These are phyloP conservation scores for Trypanosoma scelopori DNA, from an alignment of 208 protist species.

Conservation along the genomic window DNA sequence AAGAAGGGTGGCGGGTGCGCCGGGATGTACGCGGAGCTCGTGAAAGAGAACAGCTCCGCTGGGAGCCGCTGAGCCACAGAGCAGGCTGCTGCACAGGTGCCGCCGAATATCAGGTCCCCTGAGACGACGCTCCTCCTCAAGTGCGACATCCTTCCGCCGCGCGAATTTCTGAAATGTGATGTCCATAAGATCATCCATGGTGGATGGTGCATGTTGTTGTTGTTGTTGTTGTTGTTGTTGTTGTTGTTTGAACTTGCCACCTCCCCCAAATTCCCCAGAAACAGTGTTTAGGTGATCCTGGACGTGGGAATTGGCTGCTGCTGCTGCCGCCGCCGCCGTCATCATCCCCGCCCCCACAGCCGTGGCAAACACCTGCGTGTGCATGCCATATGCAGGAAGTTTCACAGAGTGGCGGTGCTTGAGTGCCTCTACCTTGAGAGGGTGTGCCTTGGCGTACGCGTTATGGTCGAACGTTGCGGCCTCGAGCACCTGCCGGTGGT, in stretches of 20 bases:
- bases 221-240: conserved; percentile 8
- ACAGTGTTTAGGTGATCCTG: background rate
- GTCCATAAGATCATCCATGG: conserved; percentile 68
- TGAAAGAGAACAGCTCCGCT: conserved; percentile 57
- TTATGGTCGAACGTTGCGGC: conserved; percentile 50
- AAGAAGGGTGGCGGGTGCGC: conserved; percentile 36
- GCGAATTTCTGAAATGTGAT: conserved; percentile 50
- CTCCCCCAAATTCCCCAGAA: background rate
- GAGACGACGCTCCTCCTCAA: conserved; percentile 70
- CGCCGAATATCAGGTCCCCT: conserved; percentile 58
- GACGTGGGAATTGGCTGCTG: background rate
- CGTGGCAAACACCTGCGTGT: conserved; percentile 51
- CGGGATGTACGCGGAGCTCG: conserved; percentile 33
- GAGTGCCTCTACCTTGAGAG: conserved; percentile 67
- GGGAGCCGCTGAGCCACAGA: conserved; percentile 31
- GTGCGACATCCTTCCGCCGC: conserved; percentile 53
- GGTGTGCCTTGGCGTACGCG: conserved; percentile 49
- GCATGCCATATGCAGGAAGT: conserved; percentile 39
- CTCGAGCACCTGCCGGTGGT: conserved; percentile 38
- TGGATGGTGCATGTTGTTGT: background rate
- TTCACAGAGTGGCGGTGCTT: conserved; percentile 62
- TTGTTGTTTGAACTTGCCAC: background rate
- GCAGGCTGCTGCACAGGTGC: conserved; percentile 59
- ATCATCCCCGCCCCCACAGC: no score
- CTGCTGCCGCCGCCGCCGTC: background rate